phyloP scores from a whole-genome alignment of 495 filamentous ascomycete genomes.

The Sporormia fimetaria region DNA sequence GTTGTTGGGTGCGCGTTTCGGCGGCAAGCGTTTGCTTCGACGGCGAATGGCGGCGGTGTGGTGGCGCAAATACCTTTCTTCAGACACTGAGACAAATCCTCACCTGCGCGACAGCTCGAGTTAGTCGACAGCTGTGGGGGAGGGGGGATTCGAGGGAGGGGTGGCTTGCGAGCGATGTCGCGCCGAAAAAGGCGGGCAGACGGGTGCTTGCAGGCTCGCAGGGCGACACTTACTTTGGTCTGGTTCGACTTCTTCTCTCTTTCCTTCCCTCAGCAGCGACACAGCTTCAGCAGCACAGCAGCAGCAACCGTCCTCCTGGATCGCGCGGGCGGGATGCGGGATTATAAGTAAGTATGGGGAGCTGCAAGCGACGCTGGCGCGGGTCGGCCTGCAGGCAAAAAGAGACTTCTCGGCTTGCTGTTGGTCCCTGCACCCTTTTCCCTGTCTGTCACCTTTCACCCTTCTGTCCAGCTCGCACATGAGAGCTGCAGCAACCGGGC shows the following conservation, averaged over 20 bases:
- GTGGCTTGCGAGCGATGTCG: too few species aligned
- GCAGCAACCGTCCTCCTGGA: constrained; percentile 18
- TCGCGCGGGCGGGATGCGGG: background rate
- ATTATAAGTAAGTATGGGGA: background rate
- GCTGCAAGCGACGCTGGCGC: constrained; percentile 1
- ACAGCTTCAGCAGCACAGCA: constrained; percentile 28
- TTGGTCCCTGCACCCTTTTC: background rate
- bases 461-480: constrained; percentile 3
- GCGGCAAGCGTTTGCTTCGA: too few species aligned
- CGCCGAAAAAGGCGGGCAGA: constrained; percentile 1
- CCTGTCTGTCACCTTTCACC: too few species aligned
- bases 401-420: background rate
- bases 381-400: constrained; percentile 15
- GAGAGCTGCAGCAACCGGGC: background rate
- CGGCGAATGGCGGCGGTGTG: too few species aligned
- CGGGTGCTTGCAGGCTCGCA: background rate
- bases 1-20: too few species aligned
- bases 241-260: constrained; percentile 20
- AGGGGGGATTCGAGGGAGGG: too few species aligned
- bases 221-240: constrained; percentile 7
- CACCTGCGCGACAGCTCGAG: too few species aligned
- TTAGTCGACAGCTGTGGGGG: too few species aligned
- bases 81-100: too few species aligned
- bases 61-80: too few species aligned
- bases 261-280: constrained; percentile 30